Percentiles rank a stretch among this genome's conserved stretches.
These are phyloP conservation scores for Lentinula raphanica DNA, from an alignment of 768 basidiomycete genomes.

Conservation along the genomic window DNA sequence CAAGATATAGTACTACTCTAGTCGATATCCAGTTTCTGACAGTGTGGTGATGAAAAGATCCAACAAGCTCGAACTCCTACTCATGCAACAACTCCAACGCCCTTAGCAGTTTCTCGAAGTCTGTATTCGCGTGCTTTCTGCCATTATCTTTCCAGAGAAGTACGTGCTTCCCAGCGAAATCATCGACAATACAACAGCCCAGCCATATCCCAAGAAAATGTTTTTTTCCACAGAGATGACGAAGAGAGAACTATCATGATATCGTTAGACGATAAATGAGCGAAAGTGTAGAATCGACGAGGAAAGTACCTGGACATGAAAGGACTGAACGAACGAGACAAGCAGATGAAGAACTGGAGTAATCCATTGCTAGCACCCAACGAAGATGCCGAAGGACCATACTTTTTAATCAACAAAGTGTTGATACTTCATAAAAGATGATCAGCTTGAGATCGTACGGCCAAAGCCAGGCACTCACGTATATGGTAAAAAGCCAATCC, in stretches of 20 bases:
- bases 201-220: constrained; percentile 51
- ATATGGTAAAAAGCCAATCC: constrained; percentile 42
- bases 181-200: constrained; percentile 48
- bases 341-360: constrained; percentile 54
- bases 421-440: constrained; percentile 19
- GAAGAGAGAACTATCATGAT: constrained; percentile 50
- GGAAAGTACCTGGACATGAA: constrained; percentile 45
- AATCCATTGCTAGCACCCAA: constrained; percentile 55
- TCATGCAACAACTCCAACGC: too few species aligned
- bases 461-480: constrained; percentile 30
- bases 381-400: constrained; percentile 39
- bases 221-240: constrained; percentile 45
- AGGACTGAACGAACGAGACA: constrained; percentile 50
- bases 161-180: background rate
- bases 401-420: constrained; percentile 51
- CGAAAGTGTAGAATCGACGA: background rate
- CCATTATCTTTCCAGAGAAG: background rate
- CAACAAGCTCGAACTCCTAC: too few species aligned
- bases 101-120: background rate
- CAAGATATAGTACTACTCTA: too few species aligned
- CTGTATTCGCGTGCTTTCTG: background rate
- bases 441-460: background rate
- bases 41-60: too few species aligned
- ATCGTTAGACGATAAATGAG: background rate
- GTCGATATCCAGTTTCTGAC: too few species aligned